A percentile compares a stretch with the other conserved stretches of the same genome.
Conservation (phyloP, 2,329 filamentous ascomycete genomes). For the Bertia moriformis region DNA sequence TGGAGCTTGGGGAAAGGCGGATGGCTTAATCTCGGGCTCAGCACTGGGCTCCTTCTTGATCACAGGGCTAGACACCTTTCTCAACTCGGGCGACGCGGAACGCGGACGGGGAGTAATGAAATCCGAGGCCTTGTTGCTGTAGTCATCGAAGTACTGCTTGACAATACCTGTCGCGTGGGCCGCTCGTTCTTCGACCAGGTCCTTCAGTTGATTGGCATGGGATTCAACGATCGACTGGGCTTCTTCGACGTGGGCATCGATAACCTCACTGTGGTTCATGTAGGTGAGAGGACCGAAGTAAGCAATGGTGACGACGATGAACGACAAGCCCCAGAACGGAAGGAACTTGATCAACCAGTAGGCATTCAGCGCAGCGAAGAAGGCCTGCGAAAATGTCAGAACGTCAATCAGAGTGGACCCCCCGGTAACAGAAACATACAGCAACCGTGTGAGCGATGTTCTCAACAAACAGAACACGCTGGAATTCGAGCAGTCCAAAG, state of each 20-base stretch:
- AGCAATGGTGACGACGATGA: slow-evolving; percentile 36
- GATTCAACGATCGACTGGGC: slow-evolving; percentile 34
- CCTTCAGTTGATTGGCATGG: slow-evolving; percentile 43
- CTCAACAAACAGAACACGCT: slow-evolving; percentile 52
- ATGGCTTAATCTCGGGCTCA: slow-evolving; percentile 6
- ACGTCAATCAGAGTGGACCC: not conserved
- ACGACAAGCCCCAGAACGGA: slow-evolving; percentile 47
- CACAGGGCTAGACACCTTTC: slow-evolving; percentile 6
- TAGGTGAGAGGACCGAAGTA: slow-evolving; percentile 49
- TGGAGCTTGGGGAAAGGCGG: slow-evolving; percentile 8
- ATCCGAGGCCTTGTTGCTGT: slow-evolving; percentile 43
- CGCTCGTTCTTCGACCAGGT: slow-evolving; percentile 43
- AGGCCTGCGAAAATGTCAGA: slow-evolving; percentile 26
- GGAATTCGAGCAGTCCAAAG: slow-evolving; percentile 56
- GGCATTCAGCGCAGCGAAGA: slow-evolving; percentile 38
- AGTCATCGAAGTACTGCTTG: slow-evolving; percentile 43
- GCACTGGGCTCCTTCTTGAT: slow-evolving; percentile 7
- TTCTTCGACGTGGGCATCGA: slow-evolving; percentile 43
- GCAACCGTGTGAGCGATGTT: slow-evolving; percentile 44
- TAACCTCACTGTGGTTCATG: slow-evolving; percentile 49
- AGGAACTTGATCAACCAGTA: slow-evolving; percentile 54
- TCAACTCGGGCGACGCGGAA: slow-evolving; percentile 8
- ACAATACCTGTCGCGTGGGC: slow-evolving; percentile 39
- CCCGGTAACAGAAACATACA: slow-evolving; percentile 23
- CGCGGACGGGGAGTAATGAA: slow-evolving; percentile 23